A percentile compares a stretch with the other conserved stretches of the same genome.
phyloP scores from a whole-genome alignment of 441 rosid genomes.

The Hura crepitans region DNA sequence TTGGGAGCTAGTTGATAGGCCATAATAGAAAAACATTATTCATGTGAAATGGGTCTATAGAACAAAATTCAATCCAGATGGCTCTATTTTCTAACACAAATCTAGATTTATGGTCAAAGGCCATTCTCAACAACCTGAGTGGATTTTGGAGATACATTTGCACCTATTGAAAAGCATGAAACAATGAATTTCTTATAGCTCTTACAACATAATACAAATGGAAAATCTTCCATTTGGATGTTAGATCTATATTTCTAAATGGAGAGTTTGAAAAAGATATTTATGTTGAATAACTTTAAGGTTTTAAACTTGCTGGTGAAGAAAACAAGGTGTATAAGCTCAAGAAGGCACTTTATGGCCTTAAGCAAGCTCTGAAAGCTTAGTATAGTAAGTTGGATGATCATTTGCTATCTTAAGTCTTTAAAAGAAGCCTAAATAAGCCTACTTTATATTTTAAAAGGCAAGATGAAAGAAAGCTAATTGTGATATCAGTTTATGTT shows the following conservation, averaged over 20 bases:
- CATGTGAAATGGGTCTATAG: background rate
- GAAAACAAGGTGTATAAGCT: background rate
- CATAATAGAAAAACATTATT: background rate
- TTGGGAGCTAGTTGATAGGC: background rate
- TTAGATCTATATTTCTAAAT: background rate
- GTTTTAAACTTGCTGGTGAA: background rate
- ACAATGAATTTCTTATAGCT: background rate
- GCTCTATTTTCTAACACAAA: background rate
- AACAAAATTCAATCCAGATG: background rate
- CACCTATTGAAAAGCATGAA: background rate
- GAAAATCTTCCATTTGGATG: background rate
- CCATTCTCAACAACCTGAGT: background rate
- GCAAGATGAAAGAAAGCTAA: too few species aligned
- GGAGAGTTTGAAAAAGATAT: background rate
- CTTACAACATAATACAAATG: background rate
- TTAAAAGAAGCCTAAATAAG: too few species aligned
- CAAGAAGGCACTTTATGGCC: background rate
- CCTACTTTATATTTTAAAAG: too few species aligned
- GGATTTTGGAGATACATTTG: background rate
- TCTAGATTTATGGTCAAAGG: background rate
- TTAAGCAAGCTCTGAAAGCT: too few species aligned
- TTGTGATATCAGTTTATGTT: too few species aligned
- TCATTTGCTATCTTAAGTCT: too few species aligned
- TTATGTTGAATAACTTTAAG: background rate
- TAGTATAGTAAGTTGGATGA: too few species aligned